phyloP scores from a whole-genome alignment of 768 basidiomycete species.

The Tulasnella sp. region DNA sequence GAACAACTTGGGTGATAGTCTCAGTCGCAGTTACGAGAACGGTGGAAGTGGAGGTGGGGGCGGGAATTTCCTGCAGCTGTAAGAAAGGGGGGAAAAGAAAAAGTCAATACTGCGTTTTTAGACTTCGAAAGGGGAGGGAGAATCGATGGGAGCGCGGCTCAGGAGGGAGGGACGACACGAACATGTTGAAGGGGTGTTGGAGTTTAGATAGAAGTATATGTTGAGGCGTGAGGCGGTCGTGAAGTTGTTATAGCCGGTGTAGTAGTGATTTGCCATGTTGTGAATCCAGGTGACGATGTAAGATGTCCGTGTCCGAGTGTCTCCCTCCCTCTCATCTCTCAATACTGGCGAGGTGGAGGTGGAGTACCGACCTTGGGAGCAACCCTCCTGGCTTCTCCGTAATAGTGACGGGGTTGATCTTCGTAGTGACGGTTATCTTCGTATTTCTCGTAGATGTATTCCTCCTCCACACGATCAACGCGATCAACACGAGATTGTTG shows the following conservation, averaged over 20 bases:
- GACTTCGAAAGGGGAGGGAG: conserved; percentile 3
- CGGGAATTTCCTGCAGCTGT: not conserved
- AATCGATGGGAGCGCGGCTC: not conserved
- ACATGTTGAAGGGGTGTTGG: conserved; percentile 8
- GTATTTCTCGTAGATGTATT: conserved; percentile 18
- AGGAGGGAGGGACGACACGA: conserved; percentile 18
- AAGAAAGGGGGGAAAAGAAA: not conserved
- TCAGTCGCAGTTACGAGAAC: conserved; percentile 3
- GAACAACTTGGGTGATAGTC: not conserved
- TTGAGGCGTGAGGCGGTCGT: not conserved
- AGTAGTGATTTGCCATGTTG: not conserved
- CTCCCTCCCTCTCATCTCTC: not conserved
- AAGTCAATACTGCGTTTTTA: conserved; percentile 8
- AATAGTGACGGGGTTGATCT: conserved; percentile 15
- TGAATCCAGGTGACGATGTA: conserved; percentile 10
- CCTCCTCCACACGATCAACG: conserved; percentile 14
- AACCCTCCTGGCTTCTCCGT: conserved; percentile 12
- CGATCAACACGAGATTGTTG: too few relatives aligned
- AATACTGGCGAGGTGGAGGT: conserved; percentile 6
- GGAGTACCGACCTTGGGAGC: conserved; percentile 14
- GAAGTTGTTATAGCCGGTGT: not conserved
- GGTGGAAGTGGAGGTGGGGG: not conserved
- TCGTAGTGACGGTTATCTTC: too few relatives aligned
- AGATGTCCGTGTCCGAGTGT: conserved; percentile 11
- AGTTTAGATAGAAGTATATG: not conserved